phyloP scores from a whole-genome alignment of 148 eudicot genomes.

The Camellia granthamiana region DNA sequence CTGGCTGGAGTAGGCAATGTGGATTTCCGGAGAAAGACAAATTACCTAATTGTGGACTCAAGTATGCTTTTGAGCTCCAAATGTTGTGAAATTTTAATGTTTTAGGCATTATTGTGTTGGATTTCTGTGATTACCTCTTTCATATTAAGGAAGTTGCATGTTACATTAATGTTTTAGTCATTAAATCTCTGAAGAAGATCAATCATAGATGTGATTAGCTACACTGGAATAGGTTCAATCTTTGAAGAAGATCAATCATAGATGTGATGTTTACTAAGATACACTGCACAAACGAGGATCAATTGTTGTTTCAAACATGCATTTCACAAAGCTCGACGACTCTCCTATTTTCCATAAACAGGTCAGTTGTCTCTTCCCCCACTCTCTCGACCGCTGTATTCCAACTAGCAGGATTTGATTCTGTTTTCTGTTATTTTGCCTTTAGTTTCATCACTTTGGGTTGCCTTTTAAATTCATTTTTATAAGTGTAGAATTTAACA shows the following conservation, averaged over 20 bases:
- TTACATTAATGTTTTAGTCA: no score
- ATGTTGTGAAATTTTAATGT: no score
- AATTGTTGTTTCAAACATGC: slow-evolving; percentile 47
- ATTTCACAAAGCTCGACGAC: slow-evolving; percentile 87
- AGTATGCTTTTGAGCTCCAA: no score
- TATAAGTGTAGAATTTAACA: no score
- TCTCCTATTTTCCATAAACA: slow-evolving; percentile 97
- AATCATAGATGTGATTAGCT: neutral
- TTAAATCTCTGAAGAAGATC: no score
- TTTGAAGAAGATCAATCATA: slow-evolving; percentile 19
- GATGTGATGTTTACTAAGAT: slow-evolving; percentile 24
- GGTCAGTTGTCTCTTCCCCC: slow-evolving; percentile 35
- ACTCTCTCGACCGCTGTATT: neutral
- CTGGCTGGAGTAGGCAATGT: no score
- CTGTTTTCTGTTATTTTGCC: neutral
- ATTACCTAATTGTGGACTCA: no score
- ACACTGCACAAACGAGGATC: neutral
- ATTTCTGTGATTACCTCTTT: no score
- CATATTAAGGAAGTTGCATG: no score
- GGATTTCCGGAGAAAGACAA: no score
- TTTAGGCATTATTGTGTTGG: no score
- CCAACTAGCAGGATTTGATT: neutral
- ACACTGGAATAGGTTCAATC: slow-evolving; percentile 7
- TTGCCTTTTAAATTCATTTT: neutral
- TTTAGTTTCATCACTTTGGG: neutral